Base-by-base conservation (phyloP, 2,329 filamentous ascomycete genomes). In the Colletotrichum kahawae region DNA sequence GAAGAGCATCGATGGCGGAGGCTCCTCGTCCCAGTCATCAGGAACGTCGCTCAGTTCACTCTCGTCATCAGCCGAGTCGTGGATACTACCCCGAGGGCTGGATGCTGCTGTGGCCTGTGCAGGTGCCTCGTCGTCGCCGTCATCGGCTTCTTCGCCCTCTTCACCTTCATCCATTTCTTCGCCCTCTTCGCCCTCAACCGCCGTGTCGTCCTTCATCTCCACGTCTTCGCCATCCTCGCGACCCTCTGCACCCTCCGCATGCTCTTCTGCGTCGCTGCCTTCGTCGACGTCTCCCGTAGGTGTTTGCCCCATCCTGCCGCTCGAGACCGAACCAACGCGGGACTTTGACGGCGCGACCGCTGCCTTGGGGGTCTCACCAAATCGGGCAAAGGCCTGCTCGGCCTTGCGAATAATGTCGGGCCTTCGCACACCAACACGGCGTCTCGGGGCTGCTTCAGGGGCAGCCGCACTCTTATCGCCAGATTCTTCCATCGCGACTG, bases 1-100 rank as follows among this genome's bases (percentile, higher is more conserved):
- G 68, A 91, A 91, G 2, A 69, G 67, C 82, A 91, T 82, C 33
- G 86, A 86, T 2, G 87, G 85, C 2, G 89, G 89, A 34, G 89
- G 87, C 54, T 92, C 89, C 59, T 91, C 89, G 67, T 92, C 89
- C 71, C 90, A 91, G 54, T 88, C 89, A 5, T 89, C 84, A 31
- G 91, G 87, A 6, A 92, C 89, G 76, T 94, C 93, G 67, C 92
- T 94, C 0, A 94, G 85, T 76, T 94, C 92, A 79, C 92, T 94
- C 81, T 94, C 92, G 70, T 93, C 92, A 76, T 94, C 92, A 0
- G 90, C 92, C 54, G 90, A 92, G 75, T 93, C 92, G 75, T 92
- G 90, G 9, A 92, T 84, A 74, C 90, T 94, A 7, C 89, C 90
- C 0, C 88, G 87, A 7, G 89, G 88, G 71, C 91, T 92, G 65